A percentile compares a stretch with the other conserved stretches of the same genome.
These are phyloP conservation scores for Naganishia sp. DNA, from an alignment of 1,284 basidiomycete species.

Conservation along the genomic window DNA sequence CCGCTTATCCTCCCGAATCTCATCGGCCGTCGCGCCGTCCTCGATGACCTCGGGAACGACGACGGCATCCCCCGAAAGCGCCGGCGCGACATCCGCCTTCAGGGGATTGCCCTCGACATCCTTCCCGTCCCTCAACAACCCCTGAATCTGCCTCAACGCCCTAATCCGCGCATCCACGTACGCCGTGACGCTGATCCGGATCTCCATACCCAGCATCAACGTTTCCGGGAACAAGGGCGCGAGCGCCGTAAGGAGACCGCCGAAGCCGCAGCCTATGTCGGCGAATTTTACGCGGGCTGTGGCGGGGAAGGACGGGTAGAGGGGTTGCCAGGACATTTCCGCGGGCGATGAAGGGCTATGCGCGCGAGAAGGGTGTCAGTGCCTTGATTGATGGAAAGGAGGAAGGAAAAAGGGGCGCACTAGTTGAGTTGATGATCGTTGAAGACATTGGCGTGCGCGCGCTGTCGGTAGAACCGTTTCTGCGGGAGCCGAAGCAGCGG, in stretches of 20 bases:
- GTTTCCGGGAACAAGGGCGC: slow-evolving; percentile 89
- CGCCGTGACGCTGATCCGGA: slow-evolving; percentile 92
- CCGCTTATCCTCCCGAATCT: slow-evolving; percentile 28
- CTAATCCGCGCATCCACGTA: slow-evolving; percentile 93
- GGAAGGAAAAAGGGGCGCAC: slow-evolving; percentile 44
- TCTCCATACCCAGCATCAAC: slow-evolving; percentile 97
- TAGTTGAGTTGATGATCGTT: slow-evolving; percentile 92
- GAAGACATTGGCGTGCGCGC: slow-evolving; percentile 98
- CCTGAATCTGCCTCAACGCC: slow-evolving; percentile 70
- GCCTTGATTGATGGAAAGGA: background rate
- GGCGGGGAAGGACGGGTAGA: slow-evolving; percentile 73
- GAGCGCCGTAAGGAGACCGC: slow-evolving; percentile 85
- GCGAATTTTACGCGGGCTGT: slow-evolving; percentile 77
- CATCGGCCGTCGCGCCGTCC: slow-evolving; percentile 25
- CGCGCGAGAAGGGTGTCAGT: background rate
- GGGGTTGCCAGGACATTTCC: slow-evolving; percentile 77
- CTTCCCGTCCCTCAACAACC: slow-evolving; percentile 41
- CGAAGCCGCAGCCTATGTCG: slow-evolving; percentile 97
- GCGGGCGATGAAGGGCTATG: slow-evolving; percentile 70
- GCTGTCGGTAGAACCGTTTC: slow-evolving; percentile 96
- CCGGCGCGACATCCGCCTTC: slow-evolving; percentile 24
- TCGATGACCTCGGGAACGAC: slow-evolving; percentile 30
- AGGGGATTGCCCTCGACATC: background rate
- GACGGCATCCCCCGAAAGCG: background rate
- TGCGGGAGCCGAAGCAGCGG: slow-evolving; percentile 47